Evolutionary conservation across 2,329 filamentous ascomycete species (phyloP).

Genomic region (Onygena corvina): DNA sequence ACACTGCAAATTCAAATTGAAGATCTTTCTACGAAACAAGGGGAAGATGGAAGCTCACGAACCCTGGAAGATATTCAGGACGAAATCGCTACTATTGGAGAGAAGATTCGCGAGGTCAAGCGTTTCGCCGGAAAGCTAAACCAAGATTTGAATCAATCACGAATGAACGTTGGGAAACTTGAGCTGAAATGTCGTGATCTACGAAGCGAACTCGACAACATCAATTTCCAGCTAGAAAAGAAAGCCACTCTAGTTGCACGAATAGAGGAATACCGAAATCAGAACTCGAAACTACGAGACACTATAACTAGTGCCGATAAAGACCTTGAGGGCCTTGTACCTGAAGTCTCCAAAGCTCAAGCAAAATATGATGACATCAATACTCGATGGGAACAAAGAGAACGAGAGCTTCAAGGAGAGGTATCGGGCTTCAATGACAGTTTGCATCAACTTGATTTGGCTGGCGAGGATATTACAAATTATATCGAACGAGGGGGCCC

Average conservation of each 20-base stretch:
- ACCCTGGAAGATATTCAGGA: conserved; percentile 76
- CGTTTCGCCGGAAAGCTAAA: conserved; percentile 53
- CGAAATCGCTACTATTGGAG: conserved; percentile 54
- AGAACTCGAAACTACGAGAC: conserved; percentile 57
- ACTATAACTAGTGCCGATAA: conserved; percentile 56
- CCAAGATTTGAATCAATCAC: conserved; percentile 58
- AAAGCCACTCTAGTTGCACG: conserved; percentile 59
- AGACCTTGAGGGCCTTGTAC: conserved; percentile 61
- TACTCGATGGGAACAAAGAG: conserved; percentile 56
- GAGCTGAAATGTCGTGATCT: conserved; percentile 69
- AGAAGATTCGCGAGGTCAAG: conserved; percentile 55
- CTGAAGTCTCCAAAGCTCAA: conserved; percentile 63
- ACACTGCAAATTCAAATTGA: conserved; percentile 62
- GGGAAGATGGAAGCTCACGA: conserved; percentile 51
- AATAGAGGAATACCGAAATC: conserved; percentile 59
- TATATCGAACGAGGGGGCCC: conserved; percentile 69
- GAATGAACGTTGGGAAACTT: conserved; percentile 53
- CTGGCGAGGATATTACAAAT: conserved; percentile 64
- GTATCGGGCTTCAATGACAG: conserved; percentile 61
- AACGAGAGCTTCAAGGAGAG: conserved; percentile 58
- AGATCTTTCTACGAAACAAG: conserved; percentile 63
- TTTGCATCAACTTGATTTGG: conserved; percentile 61
- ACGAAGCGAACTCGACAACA: conserved; percentile 57
- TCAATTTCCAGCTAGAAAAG: conserved; percentile 65
- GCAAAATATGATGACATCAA: conserved; percentile 65